Conservation (phyloP, 495 filamentous ascomycete genomes). For the Apodospora peruviana region DNA sequence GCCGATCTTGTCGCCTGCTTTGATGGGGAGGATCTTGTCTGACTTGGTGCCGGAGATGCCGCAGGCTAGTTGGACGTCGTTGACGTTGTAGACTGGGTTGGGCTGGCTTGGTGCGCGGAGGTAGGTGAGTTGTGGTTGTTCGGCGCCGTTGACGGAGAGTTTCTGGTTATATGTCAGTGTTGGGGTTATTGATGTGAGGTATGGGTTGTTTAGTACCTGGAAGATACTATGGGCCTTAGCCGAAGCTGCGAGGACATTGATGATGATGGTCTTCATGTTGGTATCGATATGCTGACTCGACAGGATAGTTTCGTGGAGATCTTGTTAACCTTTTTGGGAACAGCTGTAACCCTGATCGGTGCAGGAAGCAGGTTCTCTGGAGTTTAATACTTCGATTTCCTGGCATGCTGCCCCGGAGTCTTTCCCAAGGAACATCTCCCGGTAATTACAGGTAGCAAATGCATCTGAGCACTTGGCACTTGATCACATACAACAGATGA, state of each 20-base stretch:
- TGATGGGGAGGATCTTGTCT: conserved; percentile 1
- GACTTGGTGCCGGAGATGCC: conserved; percentile 3
- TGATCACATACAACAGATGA: no score
- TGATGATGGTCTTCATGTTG: conserved; percentile 2
- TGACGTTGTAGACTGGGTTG: conserved; percentile 8
- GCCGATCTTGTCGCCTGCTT: conserved; percentile 9
- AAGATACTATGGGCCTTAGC: conserved; percentile 6
- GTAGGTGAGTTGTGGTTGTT: conserved; percentile 2
- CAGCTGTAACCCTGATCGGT: no score
- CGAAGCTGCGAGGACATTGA: not conserved
- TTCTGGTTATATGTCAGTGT: not conserved
- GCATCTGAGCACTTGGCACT: no score
- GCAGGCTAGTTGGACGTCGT: conserved; percentile 5
- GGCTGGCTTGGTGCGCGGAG: conserved; percentile 6
- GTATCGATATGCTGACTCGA: no score
- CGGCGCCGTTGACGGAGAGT: conserved; percentile 5
- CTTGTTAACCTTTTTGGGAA: no score
- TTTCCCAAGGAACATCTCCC: no score
- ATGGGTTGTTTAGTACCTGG: not conserved
- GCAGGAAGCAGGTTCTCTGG: no score
- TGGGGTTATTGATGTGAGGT: not conserved
- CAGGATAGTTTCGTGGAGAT: no score
- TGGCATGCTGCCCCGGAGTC: no score
- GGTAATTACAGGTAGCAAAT: no score
- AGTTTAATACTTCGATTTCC: no score